A percentile compares a stretch with the other conserved stretches of the same genome.
Evolutionary conservation across 805 yeast genomes (phyloP).

Genomic region (Wickerhamiella australiensis): DNA sequence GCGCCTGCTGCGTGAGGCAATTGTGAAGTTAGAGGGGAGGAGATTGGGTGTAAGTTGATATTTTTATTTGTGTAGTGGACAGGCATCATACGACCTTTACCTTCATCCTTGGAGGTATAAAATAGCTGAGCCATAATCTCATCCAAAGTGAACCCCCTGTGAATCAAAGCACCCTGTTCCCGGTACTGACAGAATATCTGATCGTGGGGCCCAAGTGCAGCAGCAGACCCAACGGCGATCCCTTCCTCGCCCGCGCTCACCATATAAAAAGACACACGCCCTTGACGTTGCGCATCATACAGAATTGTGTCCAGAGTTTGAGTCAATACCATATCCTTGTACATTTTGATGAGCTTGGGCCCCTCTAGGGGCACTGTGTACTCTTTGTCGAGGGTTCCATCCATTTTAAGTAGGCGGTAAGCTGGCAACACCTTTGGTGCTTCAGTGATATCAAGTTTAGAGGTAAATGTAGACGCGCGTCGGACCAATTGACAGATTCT

Average conservation of each 20-base stretch:
- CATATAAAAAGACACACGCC: slow-evolving; percentile 28
- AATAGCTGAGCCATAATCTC: slow-evolving; percentile 28
- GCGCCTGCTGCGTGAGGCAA: slow-evolving; percentile 31
- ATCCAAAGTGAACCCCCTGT: slow-evolving; percentile 26
- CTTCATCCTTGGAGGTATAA: slow-evolving; percentile 25
- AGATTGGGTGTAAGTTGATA: slow-evolving; percentile 28
- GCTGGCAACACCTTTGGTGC: slow-evolving; percentile 13
- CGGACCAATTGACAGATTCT: not conserved
- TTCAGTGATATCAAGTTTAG: not conserved
- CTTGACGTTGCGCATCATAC: slow-evolving; percentile 30
- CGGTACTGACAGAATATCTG: slow-evolving; percentile 27
- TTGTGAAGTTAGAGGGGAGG: slow-evolving; percentile 29
- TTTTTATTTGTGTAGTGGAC: slow-evolving; percentile 25
- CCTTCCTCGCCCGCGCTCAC: slow-evolving; percentile 31
- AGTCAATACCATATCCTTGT: slow-evolving; percentile 27
- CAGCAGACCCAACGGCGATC: slow-evolving; percentile 27
- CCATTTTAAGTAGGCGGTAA: slow-evolving; percentile 24
- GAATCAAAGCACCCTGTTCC: slow-evolving; percentile 27
- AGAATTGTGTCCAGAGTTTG: slow-evolving; percentile 26
- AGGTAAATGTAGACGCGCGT: not conserved
- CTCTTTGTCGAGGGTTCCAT: slow-evolving; percentile 23
- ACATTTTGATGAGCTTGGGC: slow-evolving; percentile 24
- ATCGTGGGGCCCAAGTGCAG: slow-evolving; percentile 26
- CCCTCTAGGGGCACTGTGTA: slow-evolving; percentile 21
- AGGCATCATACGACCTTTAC: slow-evolving; percentile 28